Evolutionary conservation across 2,329 filamentous ascomycete genomes (phyloP).

Genomic region (Verticillium zaregamsianum): DNA sequence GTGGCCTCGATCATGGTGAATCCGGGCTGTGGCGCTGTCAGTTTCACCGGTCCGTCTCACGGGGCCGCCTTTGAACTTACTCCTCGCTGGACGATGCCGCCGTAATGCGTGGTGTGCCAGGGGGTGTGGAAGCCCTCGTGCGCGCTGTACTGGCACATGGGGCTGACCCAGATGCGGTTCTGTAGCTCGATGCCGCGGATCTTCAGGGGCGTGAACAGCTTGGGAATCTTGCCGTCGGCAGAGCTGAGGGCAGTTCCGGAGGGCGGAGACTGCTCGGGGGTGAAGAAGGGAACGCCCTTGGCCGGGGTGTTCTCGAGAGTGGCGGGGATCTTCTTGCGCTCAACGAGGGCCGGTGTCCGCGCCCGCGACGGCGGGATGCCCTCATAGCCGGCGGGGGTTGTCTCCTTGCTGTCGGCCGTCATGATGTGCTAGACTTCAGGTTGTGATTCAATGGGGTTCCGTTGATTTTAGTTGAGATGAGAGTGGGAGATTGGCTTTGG

Average conservation of each 20-base stretch:
- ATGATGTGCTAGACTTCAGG: not conserved
- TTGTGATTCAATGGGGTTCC: too few species aligned
- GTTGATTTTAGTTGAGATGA: too few species aligned
- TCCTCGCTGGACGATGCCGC: slow-evolving; percentile 67
- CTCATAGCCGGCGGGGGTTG: slow-evolving; percentile 8
- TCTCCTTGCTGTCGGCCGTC: not conserved
- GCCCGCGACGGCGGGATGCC: slow-evolving; percentile 19
- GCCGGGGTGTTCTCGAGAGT: slow-evolving; percentile 20
- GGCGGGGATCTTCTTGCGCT: slow-evolving; percentile 14
- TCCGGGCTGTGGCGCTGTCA: not conserved
- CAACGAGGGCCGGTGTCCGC: slow-evolving; percentile 16
- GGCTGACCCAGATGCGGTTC: slow-evolving; percentile 42
- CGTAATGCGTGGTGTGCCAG: slow-evolving; percentile 72
- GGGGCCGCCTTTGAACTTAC: slow-evolving; percentile 21
- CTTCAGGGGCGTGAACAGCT: slow-evolving; percentile 42
- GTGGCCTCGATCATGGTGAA: slow-evolving; percentile 61
- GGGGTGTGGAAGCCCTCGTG: slow-evolving; percentile 57
- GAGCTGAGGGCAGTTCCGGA: slow-evolving; percentile 36
- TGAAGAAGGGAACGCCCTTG: slow-evolving; percentile 39
- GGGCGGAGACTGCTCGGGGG: slow-evolving; percentile 39
- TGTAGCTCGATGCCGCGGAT: slow-evolving; percentile 39
- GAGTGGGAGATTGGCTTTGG: too few species aligned
- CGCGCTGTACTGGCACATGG: slow-evolving; percentile 43
- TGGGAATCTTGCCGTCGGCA: slow-evolving; percentile 45
- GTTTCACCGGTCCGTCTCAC: not conserved